Base-by-base conservation (phyloP, 208 protist genomes). In the Blechomonas ayalai region DNA sequence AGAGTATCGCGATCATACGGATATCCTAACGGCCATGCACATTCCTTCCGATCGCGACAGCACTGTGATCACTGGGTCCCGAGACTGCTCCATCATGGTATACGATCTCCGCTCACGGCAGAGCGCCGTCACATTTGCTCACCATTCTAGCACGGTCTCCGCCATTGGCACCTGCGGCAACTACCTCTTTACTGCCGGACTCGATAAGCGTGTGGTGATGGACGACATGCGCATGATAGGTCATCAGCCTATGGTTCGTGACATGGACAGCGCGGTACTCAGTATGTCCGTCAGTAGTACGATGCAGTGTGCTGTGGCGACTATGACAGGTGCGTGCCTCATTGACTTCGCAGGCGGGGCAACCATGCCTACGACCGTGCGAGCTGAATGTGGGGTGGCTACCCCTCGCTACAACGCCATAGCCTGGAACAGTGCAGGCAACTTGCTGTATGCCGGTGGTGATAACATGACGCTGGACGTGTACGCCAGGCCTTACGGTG, bases 1-100 rank as follows among this genome's bases (percentile, higher is more conserved):
- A 36, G 78, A 82, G 31, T 86, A 88, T 60, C 65, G 48, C 23
- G 81, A 84, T 35, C 85, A 93, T 61, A 71, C 67, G 27, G 85
- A 93, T 52, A 79, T 93, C 42, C 77, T 93, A 34, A 86, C 85
- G 10, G 61, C 77, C 8, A 62, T 93, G 54, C 69, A 85, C 44
- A 67, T 83, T 4, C 74, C 82, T n/a, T 39, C 43, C 15, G 79
- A 88, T 27, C 59, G 67, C 23, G 74, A 85, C 13, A 73, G 59
- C 49, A 59, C 61, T 12, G 58, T 93, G 45, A 63, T 93, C 47
- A 88, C 81, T 7, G 85, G 85, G 22, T 93, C 85, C 7, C 61
- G 85, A 15, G 85, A 93, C 69, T 73, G 77, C 38, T 75, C 71
- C 6, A 77, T 86, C 9, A 71, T 85, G 41, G 46, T 93, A 23